Evolutionary conservation across 148 eudicot genomes (phyloP).

Genomic region (Pouteria glomerata): DNA sequence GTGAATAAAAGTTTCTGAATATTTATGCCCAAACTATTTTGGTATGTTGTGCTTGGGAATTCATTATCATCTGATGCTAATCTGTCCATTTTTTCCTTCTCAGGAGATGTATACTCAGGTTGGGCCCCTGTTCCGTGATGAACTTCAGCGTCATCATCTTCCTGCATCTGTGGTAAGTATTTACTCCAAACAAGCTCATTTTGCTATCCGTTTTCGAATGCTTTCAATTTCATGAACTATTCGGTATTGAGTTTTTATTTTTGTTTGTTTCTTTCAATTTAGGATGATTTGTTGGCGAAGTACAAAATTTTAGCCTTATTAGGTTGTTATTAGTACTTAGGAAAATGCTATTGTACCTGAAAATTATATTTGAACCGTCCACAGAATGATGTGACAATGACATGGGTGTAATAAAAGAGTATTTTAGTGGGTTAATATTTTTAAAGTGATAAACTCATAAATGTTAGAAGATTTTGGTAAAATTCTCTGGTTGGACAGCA

Average conservation of each 20-base stretch:
- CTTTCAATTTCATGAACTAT: not conserved
- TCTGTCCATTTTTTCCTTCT: constrained; percentile 9
- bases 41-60: not conserved
- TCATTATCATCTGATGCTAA: not conserved
- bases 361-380: too few species aligned
- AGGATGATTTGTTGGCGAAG: not conserved
- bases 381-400: too few species aligned
- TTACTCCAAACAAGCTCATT: not conserved
- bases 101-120: constrained; percentile 95
- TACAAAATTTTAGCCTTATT: not conserved
- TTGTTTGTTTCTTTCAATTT: not conserved
- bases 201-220: not conserved
- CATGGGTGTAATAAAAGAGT: too few species aligned
- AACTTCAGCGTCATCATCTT: constrained; percentile 79
- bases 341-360: too few species aligned
- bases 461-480: too few species aligned
- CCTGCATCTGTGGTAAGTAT: constrained; percentile 67
- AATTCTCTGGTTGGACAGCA: too few species aligned
- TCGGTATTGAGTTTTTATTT: not conserved
- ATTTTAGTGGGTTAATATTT: too few species aligned
- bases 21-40: not conserved
- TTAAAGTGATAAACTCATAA: too few species aligned
- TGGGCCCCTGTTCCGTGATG: constrained; percentile 92
- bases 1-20: constrained; percentile 3
- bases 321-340: not conserved